Evolutionary conservation across 2,329 filamentous ascomycete species (phyloP).

Genomic region (Thielaviopsis ethacetica): DNA sequence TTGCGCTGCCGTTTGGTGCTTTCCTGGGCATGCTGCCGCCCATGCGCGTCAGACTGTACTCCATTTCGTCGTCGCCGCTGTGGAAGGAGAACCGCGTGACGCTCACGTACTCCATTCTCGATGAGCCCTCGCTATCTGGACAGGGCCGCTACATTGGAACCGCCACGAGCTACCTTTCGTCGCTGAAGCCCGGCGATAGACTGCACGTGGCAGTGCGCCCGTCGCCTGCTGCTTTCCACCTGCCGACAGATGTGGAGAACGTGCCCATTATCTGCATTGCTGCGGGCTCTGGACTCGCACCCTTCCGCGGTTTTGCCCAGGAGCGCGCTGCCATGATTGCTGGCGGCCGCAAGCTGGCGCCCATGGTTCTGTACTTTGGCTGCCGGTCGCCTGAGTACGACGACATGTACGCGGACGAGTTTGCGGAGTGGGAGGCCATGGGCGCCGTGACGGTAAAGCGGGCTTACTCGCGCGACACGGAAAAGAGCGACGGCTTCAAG

Average conservation of each 20-base stretch:
- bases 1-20: constrained; percentile 44
- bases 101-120: constrained; percentile 52
- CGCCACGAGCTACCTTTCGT: constrained; percentile 42
- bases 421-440: constrained; percentile 39
- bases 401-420: constrained; percentile 41
- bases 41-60: constrained; percentile 65
- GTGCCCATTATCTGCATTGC: constrained; percentile 35
- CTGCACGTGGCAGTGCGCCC: constrained; percentile 33
- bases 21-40: constrained; percentile 60
- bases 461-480: constrained; percentile 31
- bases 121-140: constrained; percentile 34
- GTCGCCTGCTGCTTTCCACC: constrained; percentile 28
- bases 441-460: constrained; percentile 46
- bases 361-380: constrained; percentile 49
- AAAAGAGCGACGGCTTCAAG: constrained; percentile 29
- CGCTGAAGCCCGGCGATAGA: constrained; percentile 26
- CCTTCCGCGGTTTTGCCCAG: constrained; percentile 47
- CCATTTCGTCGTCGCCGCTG: constrained; percentile 59
- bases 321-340: constrained; percentile 37
- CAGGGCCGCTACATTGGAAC: constrained; percentile 39
- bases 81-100: constrained; percentile 38
- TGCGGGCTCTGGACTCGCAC: constrained; percentile 41
- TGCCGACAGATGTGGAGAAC: constrained; percentile 27
- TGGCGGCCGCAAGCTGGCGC: constrained; percentile 36
- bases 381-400: constrained; percentile 40